Conservation (phyloP, 306 rosid species). For the Ormosia semicastrata region DNA sequence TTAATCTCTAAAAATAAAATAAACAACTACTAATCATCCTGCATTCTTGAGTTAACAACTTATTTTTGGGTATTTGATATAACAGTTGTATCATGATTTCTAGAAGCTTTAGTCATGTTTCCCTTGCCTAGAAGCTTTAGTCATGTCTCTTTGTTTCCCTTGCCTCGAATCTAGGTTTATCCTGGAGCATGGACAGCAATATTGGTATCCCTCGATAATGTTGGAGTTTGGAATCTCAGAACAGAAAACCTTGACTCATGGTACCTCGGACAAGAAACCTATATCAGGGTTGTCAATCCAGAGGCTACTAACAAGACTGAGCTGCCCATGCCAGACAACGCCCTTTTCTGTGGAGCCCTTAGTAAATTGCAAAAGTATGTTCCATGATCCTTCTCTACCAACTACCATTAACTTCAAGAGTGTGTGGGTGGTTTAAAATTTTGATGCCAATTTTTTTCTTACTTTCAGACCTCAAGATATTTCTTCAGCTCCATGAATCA, state of each 20-base stretch:
- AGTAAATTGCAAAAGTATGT: slow-evolving; percentile 71
- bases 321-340: slow-evolving; percentile 79
- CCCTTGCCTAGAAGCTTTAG: neutral
- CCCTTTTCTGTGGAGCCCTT: slow-evolving; percentile 82
- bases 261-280: slow-evolving; percentile 99
- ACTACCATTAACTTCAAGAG: neutral
- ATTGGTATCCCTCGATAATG: slow-evolving; percentile 88
- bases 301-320: slow-evolving; percentile 92
- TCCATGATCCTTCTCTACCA: neutral
- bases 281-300: slow-evolving; percentile 74
- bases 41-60: neutral
- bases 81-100: neutral
- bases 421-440: neutral
- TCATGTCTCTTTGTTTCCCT: slow-evolving; percentile 4
- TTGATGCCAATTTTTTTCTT: neutral
- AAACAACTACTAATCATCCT: too few species aligned
- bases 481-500: slow-evolving; percentile 41
- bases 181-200: slow-evolving; percentile 97
- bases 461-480: slow-evolving; percentile 69
- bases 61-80: neutral
- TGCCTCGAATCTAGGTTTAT: slow-evolving; percentile 56
- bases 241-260: slow-evolving; percentile 91
- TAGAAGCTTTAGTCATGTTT: neutral
- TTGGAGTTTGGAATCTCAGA: slow-evolving; percentile 90
- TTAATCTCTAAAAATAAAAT: too few species aligned